Evolutionary conservation across 2,329 filamentous ascomycete genomes (phyloP), one percentile per base, ranked within the genome.

Genomic region (Davidsoniella australis): DNA sequence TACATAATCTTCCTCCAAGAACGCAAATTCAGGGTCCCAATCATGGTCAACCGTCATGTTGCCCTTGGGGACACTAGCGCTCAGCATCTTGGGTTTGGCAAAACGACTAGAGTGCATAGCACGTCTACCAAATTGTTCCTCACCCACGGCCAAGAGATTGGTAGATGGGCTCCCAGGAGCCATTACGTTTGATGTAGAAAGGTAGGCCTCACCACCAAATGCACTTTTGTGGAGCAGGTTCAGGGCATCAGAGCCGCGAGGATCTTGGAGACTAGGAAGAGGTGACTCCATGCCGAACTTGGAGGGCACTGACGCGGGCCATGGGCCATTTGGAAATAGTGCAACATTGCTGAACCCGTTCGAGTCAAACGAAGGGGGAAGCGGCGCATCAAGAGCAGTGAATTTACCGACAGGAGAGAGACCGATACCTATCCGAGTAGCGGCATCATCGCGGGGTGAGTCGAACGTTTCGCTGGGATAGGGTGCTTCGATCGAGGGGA

Each of bases 321-420:
- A 87, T 0, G 88, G 86, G 0, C 85, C 91, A 29, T 65, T 68
- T 16, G 70, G 70, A 61, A 88, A 87, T 53, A 86, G 78, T 16
- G 89, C 88, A 54, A 86, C 87, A 62, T 89, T 85, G 9, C 88
- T 95, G 48, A 95, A 85, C 45, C 88, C 89, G 59, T 95, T 91
- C 58, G 87, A 94, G 64, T 96, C 91, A 62, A 96, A 95, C 0
- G 89, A 96, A 7, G 88, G 85, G 1, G 91, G 91, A 7, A 96
- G 74, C 14, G 86, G 87, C 2, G 87, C 91, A 66, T 96, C 89
- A 54, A 95, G 74, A 12, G 93, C 85, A n/a, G 85, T 91, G n/a
- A 94, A 63, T 57, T 77, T 80, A 48, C 77, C 76, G 45, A 74
- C 74, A 0, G 88, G 86, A 12, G 88, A 94, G 47, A 91, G 74